These are phyloP conservation scores for Candida krabiensis DNA, from an alignment of 805 yeast species.

Conservation along the genomic window DNA sequence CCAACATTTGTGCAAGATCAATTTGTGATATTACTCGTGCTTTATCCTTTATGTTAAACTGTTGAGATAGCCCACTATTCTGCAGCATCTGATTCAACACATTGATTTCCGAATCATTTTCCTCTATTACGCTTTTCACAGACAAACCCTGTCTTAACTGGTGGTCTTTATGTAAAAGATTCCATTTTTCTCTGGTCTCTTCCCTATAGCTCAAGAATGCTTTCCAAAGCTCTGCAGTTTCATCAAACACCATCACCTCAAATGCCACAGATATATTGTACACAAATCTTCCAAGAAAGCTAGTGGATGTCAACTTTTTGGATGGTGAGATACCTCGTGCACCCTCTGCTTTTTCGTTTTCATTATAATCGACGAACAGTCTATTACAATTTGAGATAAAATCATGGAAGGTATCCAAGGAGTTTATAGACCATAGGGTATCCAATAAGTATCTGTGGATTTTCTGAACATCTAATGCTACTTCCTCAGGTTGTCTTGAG, in stretches of 20 bases:
- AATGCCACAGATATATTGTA: constrained; percentile 39
- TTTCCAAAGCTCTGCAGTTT: constrained; percentile 42
- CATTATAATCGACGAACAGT: constrained; percentile 33
- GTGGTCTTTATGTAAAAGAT: constrained; percentile 25
- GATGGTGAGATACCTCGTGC: constrained; percentile 16
- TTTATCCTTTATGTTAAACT: constrained; percentile 8
- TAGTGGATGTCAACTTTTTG: constrained; percentile 35
- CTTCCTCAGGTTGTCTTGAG: constrained; percentile 5
- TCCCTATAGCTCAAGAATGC: constrained; percentile 39
- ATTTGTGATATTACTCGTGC: constrained; percentile 46
- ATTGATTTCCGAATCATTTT: constrained; percentile 12
- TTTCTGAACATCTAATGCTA: constrained; percentile 24
- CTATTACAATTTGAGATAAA: constrained; percentile 34
- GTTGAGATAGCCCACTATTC: constrained; percentile 7
- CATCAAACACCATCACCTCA: constrained; percentile 48
- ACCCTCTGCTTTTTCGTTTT: not conserved
- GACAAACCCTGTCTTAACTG: constrained; percentile 8
- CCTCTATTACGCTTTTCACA: constrained; percentile 2
- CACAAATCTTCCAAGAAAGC: constrained; percentile 49
- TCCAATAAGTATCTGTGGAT: constrained; percentile 35
- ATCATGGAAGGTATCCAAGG: constrained; percentile 48
- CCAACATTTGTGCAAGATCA: constrained; percentile 50
- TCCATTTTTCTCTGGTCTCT: constrained; percentile 20
- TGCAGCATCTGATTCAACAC: constrained; percentile 10
- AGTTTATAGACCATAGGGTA: constrained; percentile 46